Evolutionary conservation across 257 asterid genomes (phyloP), one percentile per base, ranked within the genome.

Genomic region (Galeopsis tetrahit): DNA sequence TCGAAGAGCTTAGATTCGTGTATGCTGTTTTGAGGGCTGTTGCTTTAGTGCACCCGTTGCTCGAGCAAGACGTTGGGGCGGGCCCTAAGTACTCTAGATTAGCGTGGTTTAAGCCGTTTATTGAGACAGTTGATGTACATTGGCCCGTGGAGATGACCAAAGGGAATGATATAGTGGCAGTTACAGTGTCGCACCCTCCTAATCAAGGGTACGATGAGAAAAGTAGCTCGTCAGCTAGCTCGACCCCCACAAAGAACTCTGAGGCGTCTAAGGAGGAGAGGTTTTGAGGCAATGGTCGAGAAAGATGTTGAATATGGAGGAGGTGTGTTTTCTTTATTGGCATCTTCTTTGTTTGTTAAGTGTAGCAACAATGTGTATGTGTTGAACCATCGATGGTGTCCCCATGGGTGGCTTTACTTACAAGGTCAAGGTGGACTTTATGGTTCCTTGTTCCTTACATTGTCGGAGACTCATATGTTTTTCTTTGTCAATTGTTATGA

Each of bases 101-200:
- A 49, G 71, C 79, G 31, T 56, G 28, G 76, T 83, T 87, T 63
- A 71, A 70, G 75, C 78, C 86, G 31, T 80, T 87, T 34, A 82
- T 83, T 63, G 89, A 85, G 78, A 87, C 93, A 1, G 84, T 83
- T 70, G 90, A 85, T 81, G 82, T 87, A 32, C 84, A 85, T 57
- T 87, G 87, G 93, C 69, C 83, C 2, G 49, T 60, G 0, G 88
- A 85, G 46, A 81, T 82, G 80, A 56, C 63, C 5, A 79, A 66
- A 39, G 85, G 73, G 40, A 85, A 32, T 48, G 87, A 82, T 17
- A 73, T 87, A 13, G 89, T 87, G 7, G 89, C 89, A 2, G 89
- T 87, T 34, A 85, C 90, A 0, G 70, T 85, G 36, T 83, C 87
- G 0, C 82, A 85, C 62, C 90, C 90, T 39, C 87, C 85, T 0